A percentile compares a stretch with the other conserved stretches of the same genome.
phyloP scores from a whole-genome alignment of 371 early-diverging fungal species.

The Mucor piriformis region DNA sequence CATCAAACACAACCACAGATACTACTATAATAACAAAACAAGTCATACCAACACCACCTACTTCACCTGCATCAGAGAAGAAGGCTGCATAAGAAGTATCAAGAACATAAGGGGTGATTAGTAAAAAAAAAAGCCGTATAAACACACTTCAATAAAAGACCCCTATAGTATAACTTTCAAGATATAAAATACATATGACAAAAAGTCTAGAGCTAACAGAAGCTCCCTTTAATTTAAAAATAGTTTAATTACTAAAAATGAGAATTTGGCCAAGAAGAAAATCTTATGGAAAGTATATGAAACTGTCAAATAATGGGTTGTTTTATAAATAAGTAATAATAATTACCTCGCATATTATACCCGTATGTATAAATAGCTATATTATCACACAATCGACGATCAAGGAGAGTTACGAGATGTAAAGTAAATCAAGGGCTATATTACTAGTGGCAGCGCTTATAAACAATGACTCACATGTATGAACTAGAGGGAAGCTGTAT shows the following conservation, averaged over 20 bases:
- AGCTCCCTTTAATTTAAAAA: not conserved
- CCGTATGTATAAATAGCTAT: not conserved
- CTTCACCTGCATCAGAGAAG: constrained; percentile 20
- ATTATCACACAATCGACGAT: not conserved
- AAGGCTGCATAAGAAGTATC: constrained; percentile 3
- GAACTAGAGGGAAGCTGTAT: too few relatives aligned
- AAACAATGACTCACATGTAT: not conserved
- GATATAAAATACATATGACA: too few relatives aligned
- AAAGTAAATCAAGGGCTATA: constrained; percentile 18
- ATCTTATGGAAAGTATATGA: not conserved
- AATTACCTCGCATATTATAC: constrained; percentile 1
- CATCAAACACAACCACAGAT: not conserved
- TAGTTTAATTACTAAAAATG: not conserved
- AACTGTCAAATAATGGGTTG: constrained; percentile 8
- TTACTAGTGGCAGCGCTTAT: not conserved
- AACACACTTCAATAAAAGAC: not conserved
- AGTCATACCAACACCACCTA: constrained; percentile 18
- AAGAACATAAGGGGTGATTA: not conserved
- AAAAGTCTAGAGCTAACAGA: too few relatives aligned
- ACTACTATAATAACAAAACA: not conserved
- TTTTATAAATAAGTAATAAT: constrained; percentile 9
- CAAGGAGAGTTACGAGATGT: constrained; percentile 5
- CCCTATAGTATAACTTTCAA: too few relatives aligned
- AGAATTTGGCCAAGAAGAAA: not conserved
- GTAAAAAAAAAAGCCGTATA: not conserved